Conservation (phyloP, 768 basidiomycete species). For the Mycena amicta region DNA sequence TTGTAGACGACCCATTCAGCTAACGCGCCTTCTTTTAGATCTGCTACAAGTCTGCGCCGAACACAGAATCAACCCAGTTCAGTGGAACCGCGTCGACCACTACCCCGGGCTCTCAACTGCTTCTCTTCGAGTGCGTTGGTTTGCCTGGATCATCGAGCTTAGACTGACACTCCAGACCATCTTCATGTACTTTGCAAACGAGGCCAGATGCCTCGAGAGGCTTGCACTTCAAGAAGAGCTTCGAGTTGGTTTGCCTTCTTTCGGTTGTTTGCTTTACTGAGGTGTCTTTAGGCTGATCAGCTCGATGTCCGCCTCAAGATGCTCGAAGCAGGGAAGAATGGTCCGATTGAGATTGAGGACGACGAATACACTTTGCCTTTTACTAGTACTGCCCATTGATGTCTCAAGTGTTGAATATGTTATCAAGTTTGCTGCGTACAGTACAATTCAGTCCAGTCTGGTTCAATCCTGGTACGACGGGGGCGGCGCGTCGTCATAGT, state of each 20-base stretch:
- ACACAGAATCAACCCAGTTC: background rate
- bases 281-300: background rate
- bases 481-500: constrained; percentile 52
- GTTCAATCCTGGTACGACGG: constrained; percentile 40
- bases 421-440: background rate
- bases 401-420: too few relatives aligned
- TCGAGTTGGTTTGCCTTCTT: background rate
- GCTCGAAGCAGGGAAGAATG: background rate
- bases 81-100: too few relatives aligned
- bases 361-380: background rate
- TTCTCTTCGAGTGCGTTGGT: too few relatives aligned
- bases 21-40: background rate
- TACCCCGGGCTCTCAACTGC: too few relatives aligned
- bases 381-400: too few relatives aligned
- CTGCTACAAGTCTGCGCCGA: constrained; percentile 6
- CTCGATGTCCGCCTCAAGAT: background rate
- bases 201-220: background rate
- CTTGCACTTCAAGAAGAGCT: background rate
- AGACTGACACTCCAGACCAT: background rate
- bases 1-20: background rate
- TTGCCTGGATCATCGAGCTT: too few relatives aligned
- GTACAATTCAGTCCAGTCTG: background rate
- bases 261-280: background rate
- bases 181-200: background rate
- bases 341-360: background rate